Conservation (phyloP, 495 filamentous ascomycete genomes). For the Thermochaetoides thermophila region DNA sequence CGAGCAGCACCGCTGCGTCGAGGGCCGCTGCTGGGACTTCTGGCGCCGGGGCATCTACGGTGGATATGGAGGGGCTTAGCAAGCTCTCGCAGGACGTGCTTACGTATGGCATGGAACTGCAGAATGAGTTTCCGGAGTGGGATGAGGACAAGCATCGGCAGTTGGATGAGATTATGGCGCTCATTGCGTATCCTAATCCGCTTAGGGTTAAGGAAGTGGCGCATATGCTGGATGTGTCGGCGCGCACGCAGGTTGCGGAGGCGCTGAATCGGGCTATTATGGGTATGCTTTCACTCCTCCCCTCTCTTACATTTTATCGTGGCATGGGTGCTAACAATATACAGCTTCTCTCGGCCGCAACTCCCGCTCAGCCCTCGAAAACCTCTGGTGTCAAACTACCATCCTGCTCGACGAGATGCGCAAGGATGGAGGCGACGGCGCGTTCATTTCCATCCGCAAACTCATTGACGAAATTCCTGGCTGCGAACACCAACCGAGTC, state of each 20-base stretch:
- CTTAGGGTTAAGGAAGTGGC: conserved; percentile 57
- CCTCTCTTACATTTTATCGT: neutral
- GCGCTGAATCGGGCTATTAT: conserved; percentile 90
- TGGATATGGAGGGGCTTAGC: conserved; percentile 38
- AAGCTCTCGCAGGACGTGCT: conserved; percentile 51
- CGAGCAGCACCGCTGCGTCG: no score
- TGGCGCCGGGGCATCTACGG: no score
- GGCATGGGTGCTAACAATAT: conserved; percentile 6
- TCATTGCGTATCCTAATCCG: conserved; percentile 78
- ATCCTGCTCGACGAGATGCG: conserved; percentile 71
- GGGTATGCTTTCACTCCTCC: conserved; percentile 37
- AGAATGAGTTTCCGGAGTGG: conserved; percentile 52
- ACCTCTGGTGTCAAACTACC: conserved; percentile 72
- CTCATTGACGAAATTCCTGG: no score
- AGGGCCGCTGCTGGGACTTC: no score
- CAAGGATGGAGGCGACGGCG: conserved; percentile 69
- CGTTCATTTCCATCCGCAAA: no score
- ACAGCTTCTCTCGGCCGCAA: conserved; percentile 82
- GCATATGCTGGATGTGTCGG: conserved; percentile 62
- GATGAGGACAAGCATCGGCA: conserved; percentile 60
- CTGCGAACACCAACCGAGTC: no score
- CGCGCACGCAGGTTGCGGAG: conserved; percentile 72
- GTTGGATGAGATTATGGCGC: conserved; percentile 72
- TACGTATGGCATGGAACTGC: conserved; percentile 65
- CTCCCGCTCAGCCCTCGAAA: conserved; percentile 72